These are phyloP conservation scores for Fusarium sterilihyphosum DNA, from an alignment of 2,329 filamentous ascomycete species.

Conservation along the genomic window DNA sequence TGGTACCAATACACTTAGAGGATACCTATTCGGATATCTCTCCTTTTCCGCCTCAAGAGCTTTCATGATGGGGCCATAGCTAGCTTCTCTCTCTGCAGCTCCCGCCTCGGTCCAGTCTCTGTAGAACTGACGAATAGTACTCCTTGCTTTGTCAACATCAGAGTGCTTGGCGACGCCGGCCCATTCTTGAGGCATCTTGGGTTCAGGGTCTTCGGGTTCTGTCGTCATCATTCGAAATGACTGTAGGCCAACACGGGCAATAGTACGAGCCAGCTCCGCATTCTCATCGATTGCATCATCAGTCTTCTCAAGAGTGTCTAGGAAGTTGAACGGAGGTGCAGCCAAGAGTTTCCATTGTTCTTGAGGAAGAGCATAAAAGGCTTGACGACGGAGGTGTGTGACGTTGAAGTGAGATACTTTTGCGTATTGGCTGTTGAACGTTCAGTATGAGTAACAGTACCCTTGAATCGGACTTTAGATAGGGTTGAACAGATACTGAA, in stretches of 20 bases:
- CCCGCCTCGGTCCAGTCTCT: conserved; percentile 93
- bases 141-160: conserved; percentile 91
- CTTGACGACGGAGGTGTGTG: conserved; percentile 88
- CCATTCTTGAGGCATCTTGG: conserved; percentile 70
- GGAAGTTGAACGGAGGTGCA: conserved; percentile 81
- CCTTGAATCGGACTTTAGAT: too few species aligned
- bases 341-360: conserved; percentile 86
- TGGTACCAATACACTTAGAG: conserved; percentile 79
- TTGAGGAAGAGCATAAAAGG: conserved; percentile 90
- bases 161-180: conserved; percentile 73
- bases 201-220: conserved; percentile 52
- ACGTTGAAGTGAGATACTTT: conserved; percentile 87
- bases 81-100: conserved; percentile 75
- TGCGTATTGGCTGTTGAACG: conserved; percentile 76
- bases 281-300: conserved; percentile 92
- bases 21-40: conserved; percentile 46
- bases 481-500: not conserved
- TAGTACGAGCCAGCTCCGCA: conserved; percentile 81
- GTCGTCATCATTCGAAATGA: conserved; percentile 68
- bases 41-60: conserved; percentile 66
- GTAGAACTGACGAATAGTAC: conserved; percentile 92
- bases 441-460: conserved; percentile 15
- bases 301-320: conserved; percentile 79
- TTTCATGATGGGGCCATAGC: conserved; percentile 77
- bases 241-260: conserved; percentile 74